These are phyloP conservation scores for Aegilops sharonensis DNA, from an alignment of 176 grass and related monocot genomes.

Conservation along the genomic window DNA sequence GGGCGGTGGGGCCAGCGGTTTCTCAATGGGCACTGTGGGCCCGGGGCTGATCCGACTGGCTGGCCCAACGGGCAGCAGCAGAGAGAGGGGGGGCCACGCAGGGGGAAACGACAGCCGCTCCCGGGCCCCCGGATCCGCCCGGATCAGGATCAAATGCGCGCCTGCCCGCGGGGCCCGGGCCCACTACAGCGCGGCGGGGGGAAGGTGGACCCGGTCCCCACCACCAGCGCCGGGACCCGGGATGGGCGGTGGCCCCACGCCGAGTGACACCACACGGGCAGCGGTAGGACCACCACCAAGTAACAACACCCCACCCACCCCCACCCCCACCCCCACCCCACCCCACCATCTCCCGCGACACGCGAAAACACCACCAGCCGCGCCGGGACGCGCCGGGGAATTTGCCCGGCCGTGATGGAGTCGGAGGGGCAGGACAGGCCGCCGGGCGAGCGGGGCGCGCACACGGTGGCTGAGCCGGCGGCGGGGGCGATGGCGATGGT, in stretches of 20 bases:
- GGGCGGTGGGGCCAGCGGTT: not conserved
- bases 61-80: conserved; percentile 22
- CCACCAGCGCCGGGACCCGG: conserved; percentile 19
- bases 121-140: conserved; percentile 51
- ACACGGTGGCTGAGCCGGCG: not conserved
- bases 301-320: conserved; percentile 24
- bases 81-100: not conserved
- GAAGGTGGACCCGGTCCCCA: conserved; percentile 40
- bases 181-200: conserved; percentile 25
- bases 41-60: not conserved
- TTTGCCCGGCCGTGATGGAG: conserved; percentile 39
- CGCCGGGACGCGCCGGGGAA: not conserved
- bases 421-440: conserved; percentile 45
- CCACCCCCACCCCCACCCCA: not conserved
- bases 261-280: conserved; percentile 35
- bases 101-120: conserved; percentile 43
- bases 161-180: conserved; percentile 11
- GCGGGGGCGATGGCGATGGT: conserved; percentile 27
- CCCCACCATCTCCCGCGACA: conserved; percentile 31
- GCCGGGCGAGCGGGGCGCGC: conserved; percentile 28
- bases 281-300: conserved; percentile 35
- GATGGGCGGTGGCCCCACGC: conserved; percentile 50
- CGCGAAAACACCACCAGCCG: conserved; percentile 29
- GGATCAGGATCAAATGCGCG: conserved; percentile 14
- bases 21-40: not conserved